These are phyloP conservation scores for Glycyrrhiza uralensis DNA, from an alignment of 306 rosid genomes.

Conservation along the genomic window DNA sequence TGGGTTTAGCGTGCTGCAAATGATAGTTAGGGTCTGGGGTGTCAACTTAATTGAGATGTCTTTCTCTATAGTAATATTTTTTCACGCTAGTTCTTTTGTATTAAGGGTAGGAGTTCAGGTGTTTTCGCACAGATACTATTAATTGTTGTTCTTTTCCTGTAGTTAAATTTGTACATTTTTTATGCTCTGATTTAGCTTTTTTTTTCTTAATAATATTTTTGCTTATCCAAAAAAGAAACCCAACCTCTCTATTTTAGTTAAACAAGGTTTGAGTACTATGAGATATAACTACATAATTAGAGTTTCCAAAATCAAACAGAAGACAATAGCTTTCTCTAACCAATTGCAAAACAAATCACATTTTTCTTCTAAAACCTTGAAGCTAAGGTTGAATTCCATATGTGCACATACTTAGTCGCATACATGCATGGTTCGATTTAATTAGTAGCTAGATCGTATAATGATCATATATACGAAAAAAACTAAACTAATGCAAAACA, in stretches of 20 bases:
- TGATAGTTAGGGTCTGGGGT: too few relatives aligned
- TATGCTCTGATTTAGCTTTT: too few relatives aligned
- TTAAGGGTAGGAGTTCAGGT: too few relatives aligned
- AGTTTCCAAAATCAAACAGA: slow-evolving; percentile 12
- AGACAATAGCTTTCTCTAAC: slow-evolving; percentile 22
- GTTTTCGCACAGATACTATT: too few relatives aligned
- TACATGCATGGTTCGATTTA: slow-evolving; percentile 2
- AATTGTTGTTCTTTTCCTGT: too few relatives aligned
- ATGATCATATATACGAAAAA: slow-evolving; percentile 1
- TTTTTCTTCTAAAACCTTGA: slow-evolving; percentile 1
- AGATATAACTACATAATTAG: background rate
- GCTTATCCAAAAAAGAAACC: too few relatives aligned
- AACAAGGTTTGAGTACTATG: background rate
- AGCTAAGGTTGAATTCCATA: background rate
- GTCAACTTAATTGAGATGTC: too few relatives aligned
- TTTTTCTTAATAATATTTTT: too few relatives aligned
- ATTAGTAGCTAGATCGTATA: slow-evolving; percentile 2
- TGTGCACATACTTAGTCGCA: background rate
- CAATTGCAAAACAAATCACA: slow-evolving; percentile 13
- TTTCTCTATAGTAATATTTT: too few relatives aligned
- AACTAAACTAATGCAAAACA: slow-evolving; percentile 1
- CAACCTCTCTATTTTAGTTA: background rate
- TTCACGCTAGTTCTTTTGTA: too few relatives aligned
- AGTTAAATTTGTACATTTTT: too few relatives aligned
- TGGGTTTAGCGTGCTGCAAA: too few relatives aligned